Conservation (phyloP, 108 stramenopile species). For the Nitzschia sp. region DNA sequence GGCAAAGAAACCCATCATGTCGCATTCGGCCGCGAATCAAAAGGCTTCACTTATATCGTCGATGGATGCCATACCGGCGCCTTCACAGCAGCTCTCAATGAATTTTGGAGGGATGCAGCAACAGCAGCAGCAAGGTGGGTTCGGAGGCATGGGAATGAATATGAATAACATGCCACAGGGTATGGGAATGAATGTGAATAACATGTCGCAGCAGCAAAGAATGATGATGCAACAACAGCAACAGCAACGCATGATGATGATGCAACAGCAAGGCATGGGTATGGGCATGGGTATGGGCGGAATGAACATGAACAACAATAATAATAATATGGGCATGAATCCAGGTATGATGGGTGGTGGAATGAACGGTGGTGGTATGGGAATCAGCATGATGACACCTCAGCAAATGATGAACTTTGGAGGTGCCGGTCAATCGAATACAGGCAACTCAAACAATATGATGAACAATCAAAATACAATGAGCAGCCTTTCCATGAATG, state of each 20-base stretch:
- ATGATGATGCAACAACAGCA: no score
- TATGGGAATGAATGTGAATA: constrained; percentile 11
- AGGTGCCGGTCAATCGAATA: neutral
- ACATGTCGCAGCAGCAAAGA: constrained; percentile 31
- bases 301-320: constrained; percentile 18
- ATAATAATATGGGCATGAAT: constrained; percentile 32
- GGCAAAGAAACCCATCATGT: constrained; percentile 46
- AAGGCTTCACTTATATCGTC: constrained; percentile 24
- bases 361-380: constrained; percentile 28
- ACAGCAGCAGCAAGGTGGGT: constrained; percentile 7
- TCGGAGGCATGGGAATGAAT: neutral
- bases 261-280: constrained; percentile 34
- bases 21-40: constrained; percentile 12
- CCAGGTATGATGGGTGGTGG: constrained; percentile 36
- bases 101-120: constrained; percentile 20
- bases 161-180: constrained; percentile 2
- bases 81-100: neutral
- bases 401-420: constrained; percentile 19
- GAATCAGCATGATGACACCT: constrained; percentile 13
- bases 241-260: constrained; percentile 27
- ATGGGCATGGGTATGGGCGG: constrained; percentile 3
- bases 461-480: constrained; percentile 12
- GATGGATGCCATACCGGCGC: constrained; percentile 25
- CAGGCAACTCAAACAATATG: neutral
- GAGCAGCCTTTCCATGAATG: constrained; percentile 26